These are phyloP conservation scores for Hysterangium stoloniferum DNA, from an alignment of 768 basidiomycete species.

Conservation along the genomic window DNA sequence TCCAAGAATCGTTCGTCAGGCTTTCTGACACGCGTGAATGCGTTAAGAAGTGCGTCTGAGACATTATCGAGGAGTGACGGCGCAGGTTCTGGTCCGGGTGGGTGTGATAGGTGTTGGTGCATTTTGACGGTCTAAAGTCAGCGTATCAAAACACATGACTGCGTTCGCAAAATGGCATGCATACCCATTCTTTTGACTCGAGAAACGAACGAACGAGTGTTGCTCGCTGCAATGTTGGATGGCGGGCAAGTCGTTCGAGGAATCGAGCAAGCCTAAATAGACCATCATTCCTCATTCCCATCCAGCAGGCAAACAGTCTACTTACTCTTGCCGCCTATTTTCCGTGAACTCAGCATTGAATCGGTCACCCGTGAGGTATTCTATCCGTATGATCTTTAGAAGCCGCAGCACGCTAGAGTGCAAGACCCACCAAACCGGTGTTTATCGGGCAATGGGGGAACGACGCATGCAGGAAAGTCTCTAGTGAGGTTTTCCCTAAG, in stretches of 20 bases:
- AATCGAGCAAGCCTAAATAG: slow-evolving; percentile 78
- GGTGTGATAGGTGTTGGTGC: slow-evolving; percentile 93
- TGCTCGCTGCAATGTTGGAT: slow-evolving; percentile 89
- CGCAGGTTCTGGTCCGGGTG: slow-evolving; percentile 73
- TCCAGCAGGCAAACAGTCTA: slow-evolving; percentile 12
- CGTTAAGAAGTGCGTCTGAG: slow-evolving; percentile 93
- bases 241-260: slow-evolving; percentile 81
- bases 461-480: slow-evolving; percentile 97
- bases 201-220: slow-evolving; percentile 91
- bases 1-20: slow-evolving; percentile 92
- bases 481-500: slow-evolving; percentile 78
- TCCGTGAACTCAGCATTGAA: slow-evolving; percentile 98
- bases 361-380: slow-evolving; percentile 95
- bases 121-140: slow-evolving; percentile 78
- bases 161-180: slow-evolving; percentile 19
- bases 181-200: slow-evolving; percentile 97
- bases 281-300: neutral
- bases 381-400: slow-evolving; percentile 30
- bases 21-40: slow-evolving; percentile 91
- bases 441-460: slow-evolving; percentile 93
- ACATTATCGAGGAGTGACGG: slow-evolving; percentile 87
- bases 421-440: slow-evolving; percentile 76
- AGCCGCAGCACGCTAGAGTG: neutral
- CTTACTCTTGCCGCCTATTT: slow-evolving; percentile 79
- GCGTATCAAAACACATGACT: neutral